Evolutionary conservation across 202 grass and related monocot genomes (phyloP), one percentile per base, ranked within the genome.

Genomic region (Eragrostis tef): DNA sequence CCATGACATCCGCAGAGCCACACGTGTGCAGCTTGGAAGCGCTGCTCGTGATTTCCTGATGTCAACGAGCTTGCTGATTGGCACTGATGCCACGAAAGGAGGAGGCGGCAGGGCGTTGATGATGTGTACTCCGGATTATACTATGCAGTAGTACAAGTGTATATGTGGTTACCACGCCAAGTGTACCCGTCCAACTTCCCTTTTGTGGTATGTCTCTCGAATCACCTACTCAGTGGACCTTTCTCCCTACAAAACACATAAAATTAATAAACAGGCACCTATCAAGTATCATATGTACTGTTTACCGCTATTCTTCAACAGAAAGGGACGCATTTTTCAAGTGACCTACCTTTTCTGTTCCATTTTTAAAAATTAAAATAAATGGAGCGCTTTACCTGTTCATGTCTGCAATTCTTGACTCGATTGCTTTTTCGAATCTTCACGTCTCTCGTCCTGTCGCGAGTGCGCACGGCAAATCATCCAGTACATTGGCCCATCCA

Each of bases 401-500:
- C 10, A n/a, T 51, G n/a, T 26, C 17, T 59, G 41, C 26, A 22
- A 71, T 65, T 66, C 44, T 62, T 24, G 16, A 82, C 49, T 1
- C 17, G 3, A 7, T 7, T 2, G 24, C 65, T n/a, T 50, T 59
- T 72, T 39, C 50, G 45, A 77, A 61, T 73, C 42, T 13, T 82
- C 78, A 86, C 83, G 87, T 73, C 77, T 80, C 81, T 68, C 51
- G 57, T 67, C 86, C 43, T 51, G 80, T 74, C 34, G 41, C 71
- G 6, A 74, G 48, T 56, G 46, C 77, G 54, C 77, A 77, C 82
- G 56, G 77, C 44, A 39, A 43, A 19, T 58, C 73, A 39, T 43
- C 44, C 65, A 60, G 61, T 21, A 27, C 58, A 41, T 68, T 50
- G 29, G 73, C 73, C 64, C 24, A 29, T 26, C 34, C 66, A 34